A percentile compares a stretch with the other conserved stretches of the same genome.
Conservation (phyloP, 257 asterid species). For the Salvia splendens region DNA sequence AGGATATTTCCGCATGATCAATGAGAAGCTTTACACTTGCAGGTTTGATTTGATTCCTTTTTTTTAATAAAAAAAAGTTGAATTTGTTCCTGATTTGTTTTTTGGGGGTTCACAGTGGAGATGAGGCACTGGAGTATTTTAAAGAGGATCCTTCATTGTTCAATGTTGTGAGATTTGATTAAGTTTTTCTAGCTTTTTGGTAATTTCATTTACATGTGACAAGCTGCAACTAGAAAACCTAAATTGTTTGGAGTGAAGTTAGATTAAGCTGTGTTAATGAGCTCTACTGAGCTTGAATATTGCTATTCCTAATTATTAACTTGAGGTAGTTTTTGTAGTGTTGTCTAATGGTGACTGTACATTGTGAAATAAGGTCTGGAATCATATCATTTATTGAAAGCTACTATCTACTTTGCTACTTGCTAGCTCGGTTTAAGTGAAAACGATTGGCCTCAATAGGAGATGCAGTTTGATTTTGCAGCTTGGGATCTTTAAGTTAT, state of each 20-base stretch:
- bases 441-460: background rate
- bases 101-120: constrained; percentile 53
- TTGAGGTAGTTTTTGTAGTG: too few species aligned
- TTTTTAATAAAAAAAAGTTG: too few species aligned
- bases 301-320: background rate
- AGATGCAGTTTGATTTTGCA: background rate
- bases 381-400: constrained; percentile 1
- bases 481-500: background rate
- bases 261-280: constrained; percentile 1
- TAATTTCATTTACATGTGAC: background rate
- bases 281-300: background rate
- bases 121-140: constrained; percentile 78
- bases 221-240: background rate
- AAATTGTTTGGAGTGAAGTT: background rate
- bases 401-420: constrained; percentile 1
- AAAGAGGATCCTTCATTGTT: constrained; percentile 77
- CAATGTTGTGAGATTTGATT: constrained; percentile 62
- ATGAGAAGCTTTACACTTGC: constrained; percentile 97
- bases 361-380: background rate
- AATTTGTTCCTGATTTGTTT: background rate
- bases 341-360: too few species aligned
- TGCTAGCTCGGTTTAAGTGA: background rate
- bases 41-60: constrained; percentile 39
- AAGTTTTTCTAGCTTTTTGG: background rate
- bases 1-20: constrained; percentile 90